These are phyloP conservation scores for Exophiala sp. DNA, from an alignment of 2,329 filamentous ascomycete genomes.

Conservation along the genomic window DNA sequence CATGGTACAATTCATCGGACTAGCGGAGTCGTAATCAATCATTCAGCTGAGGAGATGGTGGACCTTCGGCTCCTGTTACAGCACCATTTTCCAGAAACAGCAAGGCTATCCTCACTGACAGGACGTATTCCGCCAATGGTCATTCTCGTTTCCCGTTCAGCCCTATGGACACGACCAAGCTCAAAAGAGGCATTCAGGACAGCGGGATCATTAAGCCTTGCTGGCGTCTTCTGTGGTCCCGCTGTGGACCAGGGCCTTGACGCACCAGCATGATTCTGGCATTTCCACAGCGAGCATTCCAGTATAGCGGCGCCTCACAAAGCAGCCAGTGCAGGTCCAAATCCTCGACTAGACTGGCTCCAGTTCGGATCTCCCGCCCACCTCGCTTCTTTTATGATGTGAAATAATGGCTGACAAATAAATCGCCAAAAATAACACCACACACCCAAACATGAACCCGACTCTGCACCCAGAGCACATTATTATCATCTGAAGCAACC, in stretches of 20 bases:
- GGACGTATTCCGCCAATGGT: slow-evolving; percentile 16
- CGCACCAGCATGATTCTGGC: not conserved
- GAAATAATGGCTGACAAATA: not conserved
- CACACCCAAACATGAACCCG: too few species aligned
- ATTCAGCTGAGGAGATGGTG: not conserved
- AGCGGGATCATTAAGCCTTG: slow-evolving; percentile 15
- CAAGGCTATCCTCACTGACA: not conserved
- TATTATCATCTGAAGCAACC: too few species aligned
- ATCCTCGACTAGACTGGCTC: not conserved
- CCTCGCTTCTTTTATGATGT: not conserved
- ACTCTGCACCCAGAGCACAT: too few species aligned
- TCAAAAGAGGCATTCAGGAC: slow-evolving; percentile 3
- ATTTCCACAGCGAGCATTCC: not conserved
- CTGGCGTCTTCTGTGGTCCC: not conserved
- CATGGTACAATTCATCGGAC: not conserved
- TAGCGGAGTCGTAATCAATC: slow-evolving; percentile 3
- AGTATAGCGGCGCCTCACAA: not conserved
- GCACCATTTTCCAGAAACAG: slow-evolving; percentile 14
- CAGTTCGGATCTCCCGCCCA: not conserved
- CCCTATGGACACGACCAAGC: slow-evolving; percentile 13
- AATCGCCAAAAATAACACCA: not conserved
- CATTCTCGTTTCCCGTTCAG: slow-evolving; percentile 15
- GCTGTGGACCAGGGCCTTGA: not conserved
- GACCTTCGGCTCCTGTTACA: not conserved
- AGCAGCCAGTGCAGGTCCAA: not conserved